A percentile compares a stretch with the other conserved stretches of the same genome.
These are phyloP conservation scores for Leishmania guyanensis DNA, from an alignment of 208 protist species.

Conservation along the genomic window DNA sequence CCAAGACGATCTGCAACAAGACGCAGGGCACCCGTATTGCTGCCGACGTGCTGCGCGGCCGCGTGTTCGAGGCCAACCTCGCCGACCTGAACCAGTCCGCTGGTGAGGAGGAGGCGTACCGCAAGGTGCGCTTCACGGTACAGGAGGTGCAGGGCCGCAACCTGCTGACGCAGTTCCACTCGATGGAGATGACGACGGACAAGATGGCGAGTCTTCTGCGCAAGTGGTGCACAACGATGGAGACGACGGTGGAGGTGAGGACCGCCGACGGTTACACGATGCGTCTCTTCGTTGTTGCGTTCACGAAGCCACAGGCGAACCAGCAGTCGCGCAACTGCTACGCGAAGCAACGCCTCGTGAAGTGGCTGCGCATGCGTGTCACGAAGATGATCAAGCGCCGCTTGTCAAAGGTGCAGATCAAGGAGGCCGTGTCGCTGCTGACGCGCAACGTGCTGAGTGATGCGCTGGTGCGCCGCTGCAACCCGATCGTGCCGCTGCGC, in stretches of 20 bases:
- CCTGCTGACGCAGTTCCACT: slow-evolving; percentile 99
- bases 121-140: slow-evolving; percentile 97
- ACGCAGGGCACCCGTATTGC: slow-evolving; percentile 96
- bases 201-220: slow-evolving; percentile 96
- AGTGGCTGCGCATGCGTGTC: slow-evolving; percentile 95
- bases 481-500: slow-evolving; percentile 96
- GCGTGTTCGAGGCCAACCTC: slow-evolving; percentile 98
- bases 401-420: slow-evolving; percentile 89
- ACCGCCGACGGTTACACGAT: slow-evolving; percentile 98
- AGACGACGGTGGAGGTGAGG: slow-evolving; percentile 95
- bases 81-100: slow-evolving; percentile 96
- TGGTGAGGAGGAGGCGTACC: slow-evolving; percentile 84
- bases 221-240: slow-evolving; percentile 99
- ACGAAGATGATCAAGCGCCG: slow-evolving; percentile 94
- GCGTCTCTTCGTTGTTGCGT: slow-evolving; percentile 98
- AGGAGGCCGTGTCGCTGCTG: slow-evolving; percentile 95
- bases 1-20: slow-evolving; percentile 98
- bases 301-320: slow-evolving; percentile 95
- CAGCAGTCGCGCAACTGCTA: slow-evolving; percentile 98
- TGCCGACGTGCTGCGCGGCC: slow-evolving; percentile 95
- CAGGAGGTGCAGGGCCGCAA: slow-evolving; percentile 97
- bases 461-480: slow-evolving; percentile 95
- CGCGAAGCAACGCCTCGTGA: slow-evolving; percentile 96
- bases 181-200: slow-evolving; percentile 98
- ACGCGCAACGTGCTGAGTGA: slow-evolving; percentile 95